Percentiles rank a stretch among this genome's conserved stretches.
These are phyloP conservation scores for Kluyveromyces aestuarii DNA, from an alignment of 805 yeast species.

Conservation along the genomic window DNA sequence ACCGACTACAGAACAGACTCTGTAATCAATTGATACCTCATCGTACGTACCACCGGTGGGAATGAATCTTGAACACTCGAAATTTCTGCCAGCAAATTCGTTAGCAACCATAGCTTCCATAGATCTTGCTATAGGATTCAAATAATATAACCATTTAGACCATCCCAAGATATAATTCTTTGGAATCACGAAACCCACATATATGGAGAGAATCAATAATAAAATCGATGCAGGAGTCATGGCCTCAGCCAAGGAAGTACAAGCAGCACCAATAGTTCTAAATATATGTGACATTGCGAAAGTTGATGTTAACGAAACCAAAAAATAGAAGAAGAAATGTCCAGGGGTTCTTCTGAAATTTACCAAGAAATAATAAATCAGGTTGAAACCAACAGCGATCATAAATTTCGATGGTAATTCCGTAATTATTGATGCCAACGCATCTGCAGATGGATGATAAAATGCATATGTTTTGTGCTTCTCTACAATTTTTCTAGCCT, in stretches of 20 bases:
- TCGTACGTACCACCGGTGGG: slow-evolving; percentile 38
- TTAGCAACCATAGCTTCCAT: slow-evolving; percentile 38
- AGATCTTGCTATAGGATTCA: slow-evolving; percentile 35
- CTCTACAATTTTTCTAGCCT: slow-evolving; percentile 47
- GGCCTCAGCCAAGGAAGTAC: slow-evolving; percentile 32
- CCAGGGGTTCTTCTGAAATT: slow-evolving; percentile 46
- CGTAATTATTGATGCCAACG: slow-evolving; percentile 50
- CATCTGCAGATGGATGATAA: slow-evolving; percentile 57
- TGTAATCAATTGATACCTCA: slow-evolving; percentile 15
- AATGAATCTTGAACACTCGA: slow-evolving; percentile 29
- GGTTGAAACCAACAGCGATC: slow-evolving; percentile 37
- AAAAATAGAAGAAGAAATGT: slow-evolving; percentile 42
- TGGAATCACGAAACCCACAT: slow-evolving; percentile 38
- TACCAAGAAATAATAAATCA: slow-evolving; percentile 45
- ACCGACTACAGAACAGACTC: slow-evolving; percentile 44
- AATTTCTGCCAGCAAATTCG: slow-evolving; percentile 32
- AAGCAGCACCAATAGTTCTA: slow-evolving; percentile 34
- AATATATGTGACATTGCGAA: slow-evolving; percentile 48
- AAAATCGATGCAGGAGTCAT: slow-evolving; percentile 38
- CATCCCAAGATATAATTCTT: slow-evolving; percentile 36
- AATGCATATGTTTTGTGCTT: slow-evolving; percentile 51
- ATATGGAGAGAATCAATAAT: slow-evolving; percentile 31
- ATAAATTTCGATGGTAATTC: slow-evolving; percentile 45
- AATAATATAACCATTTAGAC: slow-evolving; percentile 39
- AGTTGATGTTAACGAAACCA: slow-evolving; percentile 36